Conservation (phyloP, 441 rosid genomes). For the Eruca vesicaria region DNA sequence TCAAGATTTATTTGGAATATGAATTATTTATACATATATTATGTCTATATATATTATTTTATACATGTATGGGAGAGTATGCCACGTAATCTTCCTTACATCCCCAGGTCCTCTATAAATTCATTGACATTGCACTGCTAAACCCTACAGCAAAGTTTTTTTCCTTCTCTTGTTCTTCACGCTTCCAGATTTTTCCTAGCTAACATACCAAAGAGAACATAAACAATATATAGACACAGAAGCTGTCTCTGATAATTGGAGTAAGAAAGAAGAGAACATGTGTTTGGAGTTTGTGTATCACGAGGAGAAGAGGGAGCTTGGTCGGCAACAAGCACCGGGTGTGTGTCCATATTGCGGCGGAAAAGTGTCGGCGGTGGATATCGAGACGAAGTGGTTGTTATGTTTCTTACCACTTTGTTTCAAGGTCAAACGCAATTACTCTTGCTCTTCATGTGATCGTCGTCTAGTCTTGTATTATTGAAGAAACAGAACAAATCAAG, state of each 20-base stretch:
- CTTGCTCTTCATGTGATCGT: constrained; percentile 57
- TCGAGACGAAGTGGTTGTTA: constrained; percentile 68
- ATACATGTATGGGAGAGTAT: neutral
- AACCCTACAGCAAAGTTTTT: constrained; percentile 19
- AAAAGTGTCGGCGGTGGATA: constrained; percentile 61
- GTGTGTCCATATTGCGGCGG: constrained; percentile 83
- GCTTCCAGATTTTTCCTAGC: constrained; percentile 16
- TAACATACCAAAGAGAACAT: neutral
- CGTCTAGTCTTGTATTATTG: constrained; percentile 52
- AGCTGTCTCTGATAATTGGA: neutral
- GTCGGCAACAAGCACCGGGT: constrained; percentile 70
- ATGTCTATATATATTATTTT: neutral
- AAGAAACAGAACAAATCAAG: neutral
- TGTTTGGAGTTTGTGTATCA: constrained; percentile 50
- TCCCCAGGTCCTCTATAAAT: constrained; percentile 19
- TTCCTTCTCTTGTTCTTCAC: constrained; percentile 12
- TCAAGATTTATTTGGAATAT: neutral
- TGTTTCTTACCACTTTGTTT: constrained; percentile 75
- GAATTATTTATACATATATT: neutral
- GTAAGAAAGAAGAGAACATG: constrained; percentile 38
- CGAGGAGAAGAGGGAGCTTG: constrained; percentile 61
- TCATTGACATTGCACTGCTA: constrained; percentile 5
- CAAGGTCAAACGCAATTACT: constrained; percentile 59
- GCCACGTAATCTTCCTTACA: constrained; percentile 25
- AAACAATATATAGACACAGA: neutral